These are phyloP conservation scores for Phytophthora idaei DNA, from an alignment of 352 stramenopile species.

Conservation along the genomic window DNA sequence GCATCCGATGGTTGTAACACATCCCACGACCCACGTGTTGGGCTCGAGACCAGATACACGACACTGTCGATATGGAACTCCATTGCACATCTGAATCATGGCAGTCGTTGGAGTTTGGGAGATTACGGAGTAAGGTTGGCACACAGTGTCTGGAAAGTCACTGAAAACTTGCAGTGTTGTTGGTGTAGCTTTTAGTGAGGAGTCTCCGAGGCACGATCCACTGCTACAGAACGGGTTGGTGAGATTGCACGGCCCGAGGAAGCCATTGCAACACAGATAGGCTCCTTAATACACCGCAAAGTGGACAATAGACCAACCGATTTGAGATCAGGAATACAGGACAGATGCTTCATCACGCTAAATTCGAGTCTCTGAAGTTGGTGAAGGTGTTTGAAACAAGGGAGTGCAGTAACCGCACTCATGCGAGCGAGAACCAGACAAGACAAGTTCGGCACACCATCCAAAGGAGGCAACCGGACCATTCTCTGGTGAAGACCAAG, in stretches of 20 bases:
- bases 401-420: slow-evolving; percentile 28
- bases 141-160: slow-evolving; percentile 17
- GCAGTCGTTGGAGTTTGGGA: slow-evolving; percentile 32
- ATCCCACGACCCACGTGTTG: slow-evolving; percentile 26
- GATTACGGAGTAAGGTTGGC: slow-evolving; percentile 21
- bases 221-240: slow-evolving; percentile 26
- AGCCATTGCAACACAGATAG: slow-evolving; percentile 46
- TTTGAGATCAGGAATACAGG: slow-evolving; percentile 30
- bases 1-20: slow-evolving; percentile 44
- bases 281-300: slow-evolving; percentile 36
- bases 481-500: slow-evolving; percentile 39
- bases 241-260: slow-evolving; percentile 34
- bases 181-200: slow-evolving; percentile 6
- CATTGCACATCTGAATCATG: slow-evolving; percentile 38
- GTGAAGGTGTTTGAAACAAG: slow-evolving; percentile 24
- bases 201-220: slow-evolving; percentile 20
- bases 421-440: slow-evolving; percentile 38
- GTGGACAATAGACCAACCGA: slow-evolving; percentile 19
- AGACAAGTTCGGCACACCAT: slow-evolving; percentile 36
- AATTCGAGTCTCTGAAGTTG: slow-evolving; percentile 38
- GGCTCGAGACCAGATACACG: slow-evolving; percentile 12
- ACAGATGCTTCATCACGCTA: slow-evolving; percentile 19
- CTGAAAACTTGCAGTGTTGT: slow-evolving; percentile 27
- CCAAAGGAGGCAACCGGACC: slow-evolving; percentile 30
- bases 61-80: slow-evolving; percentile 40